phyloP scores from a whole-genome alignment of 345 rosid genomes.

The Brassica incana region DNA sequence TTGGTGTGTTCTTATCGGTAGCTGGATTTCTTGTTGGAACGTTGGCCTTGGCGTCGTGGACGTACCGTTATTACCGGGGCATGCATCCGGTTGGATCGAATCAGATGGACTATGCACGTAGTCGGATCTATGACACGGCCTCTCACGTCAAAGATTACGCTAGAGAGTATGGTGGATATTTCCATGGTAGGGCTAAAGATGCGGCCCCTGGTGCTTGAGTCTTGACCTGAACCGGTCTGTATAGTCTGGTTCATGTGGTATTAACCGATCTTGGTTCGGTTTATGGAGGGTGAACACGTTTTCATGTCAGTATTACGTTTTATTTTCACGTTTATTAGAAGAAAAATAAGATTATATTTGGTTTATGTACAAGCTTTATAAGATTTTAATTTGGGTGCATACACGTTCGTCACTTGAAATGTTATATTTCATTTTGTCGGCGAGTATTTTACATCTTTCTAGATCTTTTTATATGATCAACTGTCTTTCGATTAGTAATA shows the following conservation, averaged over 20 bases:
- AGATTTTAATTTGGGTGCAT: background rate
- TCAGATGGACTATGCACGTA: conserved; percentile 68
- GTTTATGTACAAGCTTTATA: background rate
- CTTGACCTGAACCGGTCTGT: conserved; percentile 31
- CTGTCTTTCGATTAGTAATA: too few relatives aligned
- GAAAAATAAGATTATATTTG: background rate
- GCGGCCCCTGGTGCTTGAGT: conserved; percentile 87
- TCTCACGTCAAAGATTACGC: conserved; percentile 85
- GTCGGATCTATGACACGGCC: conserved; percentile 82
- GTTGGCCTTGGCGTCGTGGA: conserved; percentile 55
- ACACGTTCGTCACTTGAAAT: background rate
- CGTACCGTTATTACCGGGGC: conserved; percentile 66
- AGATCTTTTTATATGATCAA: too few relatives aligned
- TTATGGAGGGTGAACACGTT: conserved; percentile 6
- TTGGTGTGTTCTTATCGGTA: conserved; percentile 49
- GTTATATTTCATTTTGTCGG: conserved; percentile 1
- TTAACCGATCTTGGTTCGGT: background rate
- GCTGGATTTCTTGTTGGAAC: conserved; percentile 53
- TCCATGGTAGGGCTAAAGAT: conserved; percentile 83
- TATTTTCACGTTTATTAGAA: conserved; percentile 12
- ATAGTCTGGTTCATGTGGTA: background rate
- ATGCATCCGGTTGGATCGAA: conserved; percentile 75
- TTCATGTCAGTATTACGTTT: background rate
- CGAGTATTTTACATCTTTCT: background rate
- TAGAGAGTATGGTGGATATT: conserved; percentile 79